Conservation (phyloP, 306 rosid genomes). For the Neltuma alba region DNA sequence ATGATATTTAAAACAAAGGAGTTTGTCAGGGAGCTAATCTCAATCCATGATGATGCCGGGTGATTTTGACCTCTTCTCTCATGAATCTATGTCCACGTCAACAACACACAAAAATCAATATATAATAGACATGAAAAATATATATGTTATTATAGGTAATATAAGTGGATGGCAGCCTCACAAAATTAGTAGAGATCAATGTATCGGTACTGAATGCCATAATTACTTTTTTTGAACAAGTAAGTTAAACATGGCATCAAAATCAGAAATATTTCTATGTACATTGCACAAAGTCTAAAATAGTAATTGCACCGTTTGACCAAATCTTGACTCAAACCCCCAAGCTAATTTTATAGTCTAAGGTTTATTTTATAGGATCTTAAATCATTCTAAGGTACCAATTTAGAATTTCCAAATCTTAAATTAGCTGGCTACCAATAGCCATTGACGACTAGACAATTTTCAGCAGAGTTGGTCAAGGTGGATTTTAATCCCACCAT, state of each 20-base stretch:
- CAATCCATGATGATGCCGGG: background rate
- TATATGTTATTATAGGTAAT: background rate
- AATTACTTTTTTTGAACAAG: background rate
- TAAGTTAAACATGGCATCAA: background rate
- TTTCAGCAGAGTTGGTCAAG: too few species aligned
- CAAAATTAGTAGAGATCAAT: background rate
- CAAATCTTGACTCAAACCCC: too few species aligned
- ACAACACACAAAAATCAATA: background rate
- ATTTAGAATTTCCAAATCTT: too few species aligned
- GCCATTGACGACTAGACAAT: too few species aligned
- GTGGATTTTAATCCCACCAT: too few species aligned
- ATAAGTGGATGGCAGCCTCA: background rate
- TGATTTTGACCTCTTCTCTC: background rate
- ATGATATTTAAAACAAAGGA: background rate
- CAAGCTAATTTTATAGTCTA: too few species aligned
- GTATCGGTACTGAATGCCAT: background rate
- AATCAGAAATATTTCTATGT: background rate
- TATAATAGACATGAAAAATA: background rate
- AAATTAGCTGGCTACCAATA: too few species aligned
- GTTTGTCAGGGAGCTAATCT: background rate
- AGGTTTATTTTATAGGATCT: too few species aligned
- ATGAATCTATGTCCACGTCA: background rate
- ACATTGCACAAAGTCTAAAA: background rate
- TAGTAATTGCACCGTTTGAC: too few species aligned
- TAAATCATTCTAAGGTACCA: too few species aligned